Percentiles rank a stretch among this genome's conserved stretches.
These are phyloP conservation scores for Davidsoniella australis DNA, from an alignment of 2,329 filamentous ascomycete genomes.

Conservation along the genomic window DNA sequence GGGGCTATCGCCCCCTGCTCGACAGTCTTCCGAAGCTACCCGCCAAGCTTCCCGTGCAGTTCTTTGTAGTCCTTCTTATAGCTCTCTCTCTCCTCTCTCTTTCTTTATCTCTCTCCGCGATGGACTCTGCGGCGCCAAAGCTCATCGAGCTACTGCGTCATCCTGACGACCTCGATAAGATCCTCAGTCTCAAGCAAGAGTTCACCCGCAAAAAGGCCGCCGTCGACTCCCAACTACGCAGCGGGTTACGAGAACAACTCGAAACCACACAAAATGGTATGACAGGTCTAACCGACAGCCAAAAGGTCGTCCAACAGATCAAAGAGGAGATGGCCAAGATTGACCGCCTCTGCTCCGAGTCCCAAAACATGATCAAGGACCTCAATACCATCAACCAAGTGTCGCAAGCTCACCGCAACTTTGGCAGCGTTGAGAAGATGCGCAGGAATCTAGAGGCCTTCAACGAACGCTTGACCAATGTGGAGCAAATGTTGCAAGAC, in stretches of 20 bases:
- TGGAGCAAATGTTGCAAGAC: constrained; percentile 63
- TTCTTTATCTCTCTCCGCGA: constrained; percentile 18
- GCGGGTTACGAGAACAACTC: constrained; percentile 78
- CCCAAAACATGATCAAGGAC: constrained; percentile 92
- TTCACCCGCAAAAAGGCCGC: constrained; percentile 87
- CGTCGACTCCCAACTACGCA: constrained; percentile 77
- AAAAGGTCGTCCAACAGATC: constrained; percentile 80
- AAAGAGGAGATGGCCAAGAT: constrained; percentile 99
- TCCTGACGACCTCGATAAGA: constrained; percentile 94
- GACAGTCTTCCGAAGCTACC: too few species aligned
- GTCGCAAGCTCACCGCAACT: constrained; percentile 90
- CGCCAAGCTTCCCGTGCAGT: too few species aligned
- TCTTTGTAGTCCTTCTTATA: too few species aligned
- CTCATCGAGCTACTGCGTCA: constrained; percentile 86
- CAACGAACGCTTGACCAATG: constrained; percentile 53
- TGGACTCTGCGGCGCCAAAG: constrained; percentile 57
- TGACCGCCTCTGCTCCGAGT: constrained; percentile 90
- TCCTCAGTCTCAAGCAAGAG: constrained; percentile 73
- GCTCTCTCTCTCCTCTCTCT: too few species aligned
- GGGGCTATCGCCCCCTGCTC: too few species aligned
- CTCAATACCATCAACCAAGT: constrained; percentile 85
- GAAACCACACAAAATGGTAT: constrained; percentile 90
- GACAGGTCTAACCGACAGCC: constrained; percentile 71
- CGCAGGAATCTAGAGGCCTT: constrained; percentile 79
- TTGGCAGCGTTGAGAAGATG: constrained; percentile 86